These are phyloP conservation scores for Nicotiana attenuata DNA, from an alignment of 257 asterid genomes.

Conservation along the genomic window DNA sequence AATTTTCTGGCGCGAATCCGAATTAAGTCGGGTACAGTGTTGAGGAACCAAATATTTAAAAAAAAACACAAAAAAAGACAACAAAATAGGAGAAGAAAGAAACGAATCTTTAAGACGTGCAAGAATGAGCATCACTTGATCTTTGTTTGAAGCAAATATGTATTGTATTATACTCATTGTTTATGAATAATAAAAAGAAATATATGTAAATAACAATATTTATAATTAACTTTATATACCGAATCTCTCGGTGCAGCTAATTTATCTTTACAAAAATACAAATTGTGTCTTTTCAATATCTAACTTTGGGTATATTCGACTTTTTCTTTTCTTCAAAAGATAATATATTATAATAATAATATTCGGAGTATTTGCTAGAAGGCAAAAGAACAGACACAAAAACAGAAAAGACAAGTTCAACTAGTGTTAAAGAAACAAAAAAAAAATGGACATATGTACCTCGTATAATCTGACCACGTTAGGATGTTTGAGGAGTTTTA, in stretches of 20 bases:
- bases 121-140: not conserved
- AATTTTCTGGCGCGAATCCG: no score
- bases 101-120: not conserved
- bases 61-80: not conserved
- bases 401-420: no score
- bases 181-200: not conserved
- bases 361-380: not conserved
- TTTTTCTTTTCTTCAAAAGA: not conserved
- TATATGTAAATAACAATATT: not conserved
- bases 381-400: not conserved
- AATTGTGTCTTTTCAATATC: not conserved
- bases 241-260: not conserved
- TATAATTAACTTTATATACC: not conserved
- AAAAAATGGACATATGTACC: conserved; percentile 29
- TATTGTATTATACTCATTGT: not conserved
- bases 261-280: not conserved
- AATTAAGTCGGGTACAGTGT: no score
- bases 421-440: not conserved
- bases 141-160: not conserved
- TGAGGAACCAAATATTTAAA: no score
- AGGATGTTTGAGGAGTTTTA: conserved; percentile 90
- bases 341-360: not conserved
- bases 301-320: not conserved
- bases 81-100: not conserved
- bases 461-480: conserved; percentile 84